Conservation (phyloP, 768 basidiomycete genomes). For the Russula dissimulans region DNA sequence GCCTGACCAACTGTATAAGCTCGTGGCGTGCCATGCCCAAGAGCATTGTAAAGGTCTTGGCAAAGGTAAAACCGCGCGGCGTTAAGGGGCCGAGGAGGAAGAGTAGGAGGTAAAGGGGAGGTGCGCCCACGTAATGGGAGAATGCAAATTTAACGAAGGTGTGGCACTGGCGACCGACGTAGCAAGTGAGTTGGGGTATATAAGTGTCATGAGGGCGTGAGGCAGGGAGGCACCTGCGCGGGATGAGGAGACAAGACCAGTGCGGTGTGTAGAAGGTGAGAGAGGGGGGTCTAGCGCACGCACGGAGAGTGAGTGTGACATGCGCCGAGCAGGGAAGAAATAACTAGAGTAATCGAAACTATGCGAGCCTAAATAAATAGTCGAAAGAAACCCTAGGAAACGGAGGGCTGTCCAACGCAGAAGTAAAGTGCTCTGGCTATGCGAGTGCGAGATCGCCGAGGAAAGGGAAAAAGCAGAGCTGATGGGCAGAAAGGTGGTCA, state of each 20-base stretch:
- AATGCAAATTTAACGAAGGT: conserved; percentile 17
- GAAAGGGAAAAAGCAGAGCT: neutral
- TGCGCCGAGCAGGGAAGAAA: neutral
- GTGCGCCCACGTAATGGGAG: conserved; percentile 8
- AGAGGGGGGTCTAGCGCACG: neutral
- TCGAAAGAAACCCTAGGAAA: conserved; percentile 8
- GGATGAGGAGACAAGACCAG: neutral
- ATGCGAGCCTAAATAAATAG: conserved; percentile 1
- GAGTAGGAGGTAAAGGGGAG: neutral
- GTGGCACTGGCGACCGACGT: conserved; percentile 9
- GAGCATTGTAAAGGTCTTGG: neutral
- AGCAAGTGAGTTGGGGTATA: conserved; percentile 18
- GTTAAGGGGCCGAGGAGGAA: neutral
- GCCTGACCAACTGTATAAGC: neutral
- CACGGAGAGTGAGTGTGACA: neutral
- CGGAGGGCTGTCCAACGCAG: conserved; percentile 10
- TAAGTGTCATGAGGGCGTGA: conserved; percentile 10
- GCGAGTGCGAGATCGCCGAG: conserved; percentile 1
- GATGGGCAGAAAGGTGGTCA: conserved; percentile 7
- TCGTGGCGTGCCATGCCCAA: neutral
- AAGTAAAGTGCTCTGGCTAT: conserved; percentile 5
- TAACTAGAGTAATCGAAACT: conserved; percentile 9
- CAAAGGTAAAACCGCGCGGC: neutral
- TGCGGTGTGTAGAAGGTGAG: neutral
- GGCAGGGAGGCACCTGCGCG: neutral